Evolutionary conservation across 2,329 filamentous ascomycete species (phyloP).

Genomic region (Fusarium decemcellulare): DNA sequence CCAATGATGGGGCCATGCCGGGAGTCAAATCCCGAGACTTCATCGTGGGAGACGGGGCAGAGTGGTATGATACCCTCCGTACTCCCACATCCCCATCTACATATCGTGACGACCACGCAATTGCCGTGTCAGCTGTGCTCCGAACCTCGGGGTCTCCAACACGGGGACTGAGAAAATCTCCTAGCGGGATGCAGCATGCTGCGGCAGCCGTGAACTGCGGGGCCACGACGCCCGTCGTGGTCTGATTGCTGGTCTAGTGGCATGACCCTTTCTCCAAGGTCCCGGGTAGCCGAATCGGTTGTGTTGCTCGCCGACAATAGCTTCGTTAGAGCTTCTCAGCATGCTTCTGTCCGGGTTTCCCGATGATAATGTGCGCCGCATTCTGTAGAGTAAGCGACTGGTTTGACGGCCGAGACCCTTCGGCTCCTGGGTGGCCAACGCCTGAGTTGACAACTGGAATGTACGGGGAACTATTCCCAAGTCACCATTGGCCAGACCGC

Average conservation of each 20-base stretch:
- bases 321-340: not conserved
- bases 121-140: conserved; percentile 26
- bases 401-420: conserved; percentile 14
- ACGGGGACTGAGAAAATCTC: conserved; percentile 15
- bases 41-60: conserved; percentile 11
- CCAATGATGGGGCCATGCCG: conserved; percentile 31
- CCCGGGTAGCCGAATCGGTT: conserved; percentile 11
- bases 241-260: conserved; percentile 33
- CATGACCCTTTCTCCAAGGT: conserved; percentile 35
- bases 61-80: conserved; percentile 38
- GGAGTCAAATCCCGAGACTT: conserved; percentile 11
- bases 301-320: conserved; percentile 13
- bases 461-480: conserved; percentile 17
- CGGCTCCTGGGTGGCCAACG: conserved; percentile 11
- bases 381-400: conserved; percentile 22
- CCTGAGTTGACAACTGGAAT: conserved; percentile 42
- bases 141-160: conserved; percentile 17
- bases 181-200: conserved; percentile 1
- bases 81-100: conserved; percentile 12
- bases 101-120: conserved; percentile 36
- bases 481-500: conserved; percentile 12
- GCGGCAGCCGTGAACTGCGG: conserved; percentile 23
- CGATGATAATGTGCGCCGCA: conserved; percentile 20
- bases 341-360: conserved; percentile 16
- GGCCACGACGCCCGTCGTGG: conserved; percentile 28